A percentile compares a stretch with the other conserved stretches of the same genome.
These are phyloP conservation scores for Penicillium sp. DNA, from an alignment of 2,329 filamentous ascomycete species.

Conservation along the genomic window DNA sequence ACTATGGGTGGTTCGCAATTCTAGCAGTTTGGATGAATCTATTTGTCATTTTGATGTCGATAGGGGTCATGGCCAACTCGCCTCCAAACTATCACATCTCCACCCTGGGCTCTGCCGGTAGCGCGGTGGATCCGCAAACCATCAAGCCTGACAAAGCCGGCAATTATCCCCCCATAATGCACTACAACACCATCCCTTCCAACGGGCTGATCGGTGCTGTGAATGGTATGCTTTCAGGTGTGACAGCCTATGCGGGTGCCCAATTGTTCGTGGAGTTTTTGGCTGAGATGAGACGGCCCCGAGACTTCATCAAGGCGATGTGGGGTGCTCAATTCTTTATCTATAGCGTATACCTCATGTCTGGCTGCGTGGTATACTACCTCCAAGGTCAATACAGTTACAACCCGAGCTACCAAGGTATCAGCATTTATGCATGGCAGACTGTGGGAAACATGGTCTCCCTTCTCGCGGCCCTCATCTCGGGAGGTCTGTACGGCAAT, in stretches of 20 bases:
- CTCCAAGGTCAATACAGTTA: conserved; percentile 54
- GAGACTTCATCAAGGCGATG: conserved; percentile 55
- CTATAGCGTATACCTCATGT: conserved; percentile 53
- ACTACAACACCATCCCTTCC: conserved; percentile 49
- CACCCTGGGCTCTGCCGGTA: conserved; percentile 34
- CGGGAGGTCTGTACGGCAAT: conserved; percentile 46
- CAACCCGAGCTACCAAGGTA: conserved; percentile 29
- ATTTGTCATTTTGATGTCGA: conserved; percentile 59
- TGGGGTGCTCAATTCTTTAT: conserved; percentile 54
- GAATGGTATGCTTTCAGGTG: conserved; percentile 58
- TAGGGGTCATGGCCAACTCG: conserved; percentile 56
- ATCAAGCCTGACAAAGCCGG: conserved; percentile 36
- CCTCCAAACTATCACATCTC: conserved; percentile 53
- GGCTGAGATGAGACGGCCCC: conserved; percentile 56
- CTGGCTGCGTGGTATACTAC: conserved; percentile 53
- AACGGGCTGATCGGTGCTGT: conserved; percentile 50
- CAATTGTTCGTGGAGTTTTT: conserved; percentile 63
- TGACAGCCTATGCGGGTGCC: conserved; percentile 63
- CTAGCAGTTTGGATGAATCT: conserved; percentile 61
- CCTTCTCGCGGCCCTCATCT: conserved; percentile 38
- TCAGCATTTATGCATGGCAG: conserved; percentile 41
- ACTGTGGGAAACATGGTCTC: conserved; percentile 37
- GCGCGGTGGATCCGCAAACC: conserved; percentile 25
- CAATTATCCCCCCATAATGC: conserved; percentile 39
- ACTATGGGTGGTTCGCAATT: conserved; percentile 60